These are phyloP conservation scores for Claviceps sp. DNA, from an alignment of 2,329 filamentous ascomycete species.

Conservation along the genomic window DNA sequence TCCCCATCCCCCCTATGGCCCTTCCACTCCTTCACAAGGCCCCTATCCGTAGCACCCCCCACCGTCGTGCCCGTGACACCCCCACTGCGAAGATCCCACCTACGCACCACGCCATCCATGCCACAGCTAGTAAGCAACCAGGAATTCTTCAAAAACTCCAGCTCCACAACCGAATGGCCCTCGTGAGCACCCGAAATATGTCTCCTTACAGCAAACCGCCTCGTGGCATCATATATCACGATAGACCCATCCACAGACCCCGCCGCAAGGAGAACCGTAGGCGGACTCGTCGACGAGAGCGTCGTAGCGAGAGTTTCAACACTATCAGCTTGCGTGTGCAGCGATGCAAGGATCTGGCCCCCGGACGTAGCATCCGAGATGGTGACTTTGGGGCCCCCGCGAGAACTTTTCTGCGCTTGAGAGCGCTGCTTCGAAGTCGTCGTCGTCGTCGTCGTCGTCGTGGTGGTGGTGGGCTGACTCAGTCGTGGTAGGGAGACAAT, in stretches of 20 bases:
- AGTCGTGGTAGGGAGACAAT: conserved; percentile 70
- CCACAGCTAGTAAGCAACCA: conserved; percentile 79
- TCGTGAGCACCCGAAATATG: conserved; percentile 75
- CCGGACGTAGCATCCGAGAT: conserved; percentile 25
- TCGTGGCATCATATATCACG: conserved; percentile 72
- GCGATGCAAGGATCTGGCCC: conserved; percentile 60
- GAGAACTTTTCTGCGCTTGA: not conserved
- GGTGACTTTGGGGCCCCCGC: conserved; percentile 16
- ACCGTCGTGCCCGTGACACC: conserved; percentile 17
- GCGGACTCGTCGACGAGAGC: conserved; percentile 23
- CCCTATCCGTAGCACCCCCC: conserved; percentile 35
- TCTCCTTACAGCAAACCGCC: conserved; percentile 74
- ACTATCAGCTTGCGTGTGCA: conserved; percentile 63
- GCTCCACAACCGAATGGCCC: conserved; percentile 80
- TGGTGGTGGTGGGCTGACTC: conserved; percentile 6
- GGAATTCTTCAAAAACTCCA: conserved; percentile 61
- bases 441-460: conserved; percentile 6
- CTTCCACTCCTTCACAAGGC: conserved; percentile 74
- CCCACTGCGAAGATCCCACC: conserved; percentile 66
- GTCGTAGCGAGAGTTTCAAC: conserved; percentile 65
- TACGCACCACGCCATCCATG: conserved; percentile 78
- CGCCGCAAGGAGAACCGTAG: conserved; percentile 45
- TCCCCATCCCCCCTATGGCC: conserved; percentile 77
- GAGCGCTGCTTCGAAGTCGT: not conserved
- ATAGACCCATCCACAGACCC: conserved; percentile 66